Percentiles rank a stretch among this genome's conserved stretches.
These are phyloP conservation scores for Candolleomyces eurysporus DNA, from an alignment of 768 basidiomycete species.

Conservation along the genomic window DNA sequence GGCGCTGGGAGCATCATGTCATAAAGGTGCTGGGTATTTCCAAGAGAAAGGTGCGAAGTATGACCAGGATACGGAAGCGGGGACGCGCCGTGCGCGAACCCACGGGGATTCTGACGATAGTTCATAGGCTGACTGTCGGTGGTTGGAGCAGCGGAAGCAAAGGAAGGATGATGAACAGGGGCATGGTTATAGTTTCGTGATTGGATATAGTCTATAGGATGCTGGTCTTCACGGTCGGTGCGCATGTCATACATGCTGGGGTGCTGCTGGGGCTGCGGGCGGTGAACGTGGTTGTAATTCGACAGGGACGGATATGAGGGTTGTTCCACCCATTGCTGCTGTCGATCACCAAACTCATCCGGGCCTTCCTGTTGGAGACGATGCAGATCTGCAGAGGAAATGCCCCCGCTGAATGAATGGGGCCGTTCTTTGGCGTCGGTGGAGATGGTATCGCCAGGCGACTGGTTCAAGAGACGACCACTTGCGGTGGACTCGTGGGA, in stretches of 20 bases:
- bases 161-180: constrained; percentile 40
- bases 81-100: constrained; percentile 50
- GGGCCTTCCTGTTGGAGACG: constrained; percentile 72
- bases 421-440: constrained; percentile 73
- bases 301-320: constrained; percentile 69
- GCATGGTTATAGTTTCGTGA: constrained; percentile 37
- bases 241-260: constrained; percentile 29
- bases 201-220: constrained; percentile 50
- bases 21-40: constrained; percentile 74
- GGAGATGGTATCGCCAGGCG: constrained; percentile 37
- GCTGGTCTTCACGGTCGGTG: constrained; percentile 45
- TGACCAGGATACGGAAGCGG: constrained; percentile 56
- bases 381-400: constrained; percentile 71
- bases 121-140: constrained; percentile 44
- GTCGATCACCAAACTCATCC: constrained; percentile 39
- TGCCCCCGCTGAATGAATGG: constrained; percentile 77
- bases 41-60: constrained; percentile 67
- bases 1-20: constrained; percentile 73
- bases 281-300: constrained; percentile 42
- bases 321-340: constrained; percentile 52
- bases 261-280: constrained; percentile 52
- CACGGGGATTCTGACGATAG: constrained; percentile 61
- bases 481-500: constrained; percentile 58
- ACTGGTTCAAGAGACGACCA: constrained; percentile 55
- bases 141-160: constrained; percentile 51